These are phyloP conservation scores for Amanita thiersii DNA, from an alignment of 768 basidiomycete species.

Conservation along the genomic window DNA sequence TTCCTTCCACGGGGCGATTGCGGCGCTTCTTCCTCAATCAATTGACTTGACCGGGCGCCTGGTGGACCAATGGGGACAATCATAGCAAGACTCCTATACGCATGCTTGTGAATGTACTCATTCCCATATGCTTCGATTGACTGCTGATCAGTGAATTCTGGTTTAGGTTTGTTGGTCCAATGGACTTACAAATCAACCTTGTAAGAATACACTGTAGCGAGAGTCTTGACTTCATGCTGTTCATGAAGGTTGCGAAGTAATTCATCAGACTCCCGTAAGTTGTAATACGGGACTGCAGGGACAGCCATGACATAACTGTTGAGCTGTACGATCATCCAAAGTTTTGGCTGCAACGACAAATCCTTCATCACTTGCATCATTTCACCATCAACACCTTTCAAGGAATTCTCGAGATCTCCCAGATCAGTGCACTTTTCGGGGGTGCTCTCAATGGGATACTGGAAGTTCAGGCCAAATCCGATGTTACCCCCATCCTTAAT, in stretches of 20 bases:
- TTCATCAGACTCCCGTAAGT: neutral
- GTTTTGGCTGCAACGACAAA: conserved; percentile 12
- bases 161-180: neutral
- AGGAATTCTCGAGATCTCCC: conserved; percentile 10
- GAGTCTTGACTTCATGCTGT: neutral
- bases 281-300: neutral
- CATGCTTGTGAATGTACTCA: too few relatives aligned
- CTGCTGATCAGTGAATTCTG: neutral
- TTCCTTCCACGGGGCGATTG: too few relatives aligned
- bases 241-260: too few relatives aligned
- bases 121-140: neutral
- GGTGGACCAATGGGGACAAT: too few relatives aligned
- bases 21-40: too few relatives aligned
- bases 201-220: neutral
- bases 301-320: neutral
- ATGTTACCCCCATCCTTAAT: conserved; percentile 24
- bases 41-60: too few relatives aligned
- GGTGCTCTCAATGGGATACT: conserved; percentile 20
- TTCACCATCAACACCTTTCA: conserved; percentile 24
- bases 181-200: neutral
- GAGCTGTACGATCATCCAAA: conserved; percentile 14
- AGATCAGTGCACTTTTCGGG: conserved; percentile 7
- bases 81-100: too few relatives aligned
- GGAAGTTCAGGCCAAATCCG: conserved; percentile 25
- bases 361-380: conserved; percentile 13